Base-by-base conservation (phyloP, 345 rosid genomes). In the Nephelium lappaceum region DNA sequence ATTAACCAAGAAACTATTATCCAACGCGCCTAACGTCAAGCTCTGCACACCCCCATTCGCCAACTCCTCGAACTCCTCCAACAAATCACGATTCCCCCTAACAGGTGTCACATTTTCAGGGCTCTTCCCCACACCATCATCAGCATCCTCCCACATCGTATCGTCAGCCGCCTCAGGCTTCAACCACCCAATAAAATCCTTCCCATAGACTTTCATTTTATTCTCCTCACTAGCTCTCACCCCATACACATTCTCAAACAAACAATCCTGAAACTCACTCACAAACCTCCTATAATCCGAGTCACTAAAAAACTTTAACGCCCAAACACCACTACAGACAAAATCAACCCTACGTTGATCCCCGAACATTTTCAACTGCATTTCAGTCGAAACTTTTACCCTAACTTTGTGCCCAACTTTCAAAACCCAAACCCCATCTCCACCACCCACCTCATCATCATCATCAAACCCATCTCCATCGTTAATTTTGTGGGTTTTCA, bases 11-110 rank as follows among this genome's bases (percentile, higher is more conserved):
- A 95, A 95, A 38, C 98, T 92, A 79, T 92, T 95, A 79, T 91
- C 99, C 83, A 95, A 64, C 0, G 97, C 99, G 10, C 99, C 98
- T 1, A 95, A 85, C 18, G 91, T 85, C 88, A 95, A 85, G 79
- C 94, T 93, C 77, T 92, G 99, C n/a, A 95, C 95, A 60, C 98
- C 97, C 5, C 99, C 97, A 79, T 89, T 92, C 0, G 99, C 90
- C 0, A 86, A 92, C 81, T 95, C 99, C 84, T 95, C 97, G 24
- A 93, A 89, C 77, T 93, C 99, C 87, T 95, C 96, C 24, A 92
- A 75, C 86, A 88, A 79, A 74, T 90, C 90, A 62, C 55, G 79
- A 43, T 69, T 86, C 18, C 39, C 75, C 79, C 85, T 83, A 8
- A 63, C 75, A 8, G 80, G 89, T 6, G 87, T 74, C 7, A 77